Percentiles rank a stretch among this genome's conserved stretches.
Evolutionary conservation across 192 early-diverging fungal species (phyloP).

Genomic region (Mortierella hygrophila): DNA sequence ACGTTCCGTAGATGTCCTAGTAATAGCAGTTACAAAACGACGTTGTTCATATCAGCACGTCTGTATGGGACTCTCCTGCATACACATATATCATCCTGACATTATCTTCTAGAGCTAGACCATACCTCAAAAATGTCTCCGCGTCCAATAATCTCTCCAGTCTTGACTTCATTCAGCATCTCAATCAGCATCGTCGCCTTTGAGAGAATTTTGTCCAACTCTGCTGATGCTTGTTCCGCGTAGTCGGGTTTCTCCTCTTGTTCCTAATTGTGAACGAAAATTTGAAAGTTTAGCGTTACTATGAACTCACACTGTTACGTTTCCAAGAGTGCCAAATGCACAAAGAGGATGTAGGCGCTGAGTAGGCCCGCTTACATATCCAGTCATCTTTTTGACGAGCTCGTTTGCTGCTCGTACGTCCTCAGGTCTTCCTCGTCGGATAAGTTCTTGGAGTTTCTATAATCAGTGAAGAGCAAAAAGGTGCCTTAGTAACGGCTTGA

Average conservation of each 20-base stretch:
- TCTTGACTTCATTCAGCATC: constrained; percentile 79
- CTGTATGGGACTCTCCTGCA: neutral
- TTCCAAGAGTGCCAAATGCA: neutral
- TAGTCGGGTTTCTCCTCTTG: constrained; percentile 83
- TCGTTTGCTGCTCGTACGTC: constrained; percentile 97
- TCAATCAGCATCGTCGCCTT: constrained; percentile 83
- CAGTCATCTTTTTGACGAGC: constrained; percentile 98
- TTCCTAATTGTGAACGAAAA: constrained; percentile 52
- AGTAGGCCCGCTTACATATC: constrained; percentile 76
- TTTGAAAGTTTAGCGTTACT: neutral
- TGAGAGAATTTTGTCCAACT: constrained; percentile 85
- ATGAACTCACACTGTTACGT: too few relatives aligned
- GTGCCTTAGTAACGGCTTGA: neutral
- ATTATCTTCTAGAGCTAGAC: neutral
- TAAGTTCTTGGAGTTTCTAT: constrained; percentile 95
- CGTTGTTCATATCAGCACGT: neutral
- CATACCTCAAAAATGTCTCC: constrained; percentile 65
- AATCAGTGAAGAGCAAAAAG: neutral
- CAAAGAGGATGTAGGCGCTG: neutral
- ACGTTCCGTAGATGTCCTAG: constrained; percentile 76
- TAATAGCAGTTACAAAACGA: neutral
- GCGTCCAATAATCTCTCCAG: constrained; percentile 63
- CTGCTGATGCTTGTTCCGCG: constrained; percentile 82
- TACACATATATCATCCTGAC: neutral
- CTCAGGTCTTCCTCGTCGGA: constrained; percentile 92